Percentiles rank a stretch among this genome's conserved stretches.
Conservation (phyloP, 2,329 filamentous ascomycete species). For the Fusarium concolor region DNA sequence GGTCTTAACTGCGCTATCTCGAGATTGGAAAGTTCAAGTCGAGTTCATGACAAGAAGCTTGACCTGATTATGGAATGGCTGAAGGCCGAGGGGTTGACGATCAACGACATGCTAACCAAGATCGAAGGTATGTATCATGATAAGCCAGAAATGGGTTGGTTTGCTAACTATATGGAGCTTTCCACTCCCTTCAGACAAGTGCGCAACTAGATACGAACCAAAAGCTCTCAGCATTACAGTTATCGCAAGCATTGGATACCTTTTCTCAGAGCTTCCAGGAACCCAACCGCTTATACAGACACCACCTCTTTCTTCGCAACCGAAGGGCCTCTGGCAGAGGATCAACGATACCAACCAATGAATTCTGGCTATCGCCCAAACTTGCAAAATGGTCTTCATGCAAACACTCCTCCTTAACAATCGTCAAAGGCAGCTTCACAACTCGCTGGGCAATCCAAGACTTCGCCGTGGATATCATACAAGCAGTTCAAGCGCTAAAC, state of each 20-base stretch:
- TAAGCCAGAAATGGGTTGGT: rapidly evolving
- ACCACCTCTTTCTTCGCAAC: background rate
- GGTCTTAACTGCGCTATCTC: background rate
- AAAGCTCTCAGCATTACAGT: background rate
- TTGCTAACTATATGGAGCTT: background rate
- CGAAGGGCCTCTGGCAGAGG: background rate
- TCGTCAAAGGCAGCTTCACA: background rate
- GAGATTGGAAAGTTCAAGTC: background rate
- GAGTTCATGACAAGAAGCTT: background rate
- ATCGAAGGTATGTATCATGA: background rate
- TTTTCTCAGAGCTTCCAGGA: background rate
- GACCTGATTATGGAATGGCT: background rate
- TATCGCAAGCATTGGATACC: background rate
- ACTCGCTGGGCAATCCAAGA: background rate
- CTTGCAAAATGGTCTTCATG: background rate
- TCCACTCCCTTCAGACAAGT: constrained; percentile 6
- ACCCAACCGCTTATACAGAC: background rate
- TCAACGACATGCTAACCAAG: background rate
- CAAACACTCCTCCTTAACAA: background rate
- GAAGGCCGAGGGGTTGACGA: background rate
- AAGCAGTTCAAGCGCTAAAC: rapidly evolving
- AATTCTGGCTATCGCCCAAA: constrained; percentile 17
- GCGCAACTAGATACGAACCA: constrained; percentile 10
- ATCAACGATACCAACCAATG: background rate
- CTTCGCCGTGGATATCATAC: constrained; percentile 4